Conservation (phyloP, 306 rosid species). For the Vicia faba region DNA sequence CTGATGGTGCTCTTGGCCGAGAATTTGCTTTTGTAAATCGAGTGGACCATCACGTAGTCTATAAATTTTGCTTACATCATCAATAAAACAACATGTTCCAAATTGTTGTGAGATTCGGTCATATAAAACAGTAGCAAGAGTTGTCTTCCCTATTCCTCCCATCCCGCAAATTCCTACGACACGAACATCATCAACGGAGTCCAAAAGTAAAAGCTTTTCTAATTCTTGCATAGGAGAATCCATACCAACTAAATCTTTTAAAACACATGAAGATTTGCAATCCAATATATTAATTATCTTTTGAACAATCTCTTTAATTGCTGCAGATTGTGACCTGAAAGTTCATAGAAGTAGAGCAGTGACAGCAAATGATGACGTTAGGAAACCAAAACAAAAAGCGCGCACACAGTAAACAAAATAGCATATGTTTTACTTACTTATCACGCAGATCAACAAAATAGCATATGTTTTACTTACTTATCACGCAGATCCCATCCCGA, state of each 20-base stretch:
- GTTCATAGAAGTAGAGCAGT: neutral
- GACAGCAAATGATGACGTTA: neutral
- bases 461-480: neutral
- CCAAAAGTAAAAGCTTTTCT: neutral
- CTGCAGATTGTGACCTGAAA: neutral
- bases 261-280: neutral
- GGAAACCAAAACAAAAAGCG: neutral
- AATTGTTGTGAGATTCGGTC: neutral
- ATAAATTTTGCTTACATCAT: conserved; percentile 5
- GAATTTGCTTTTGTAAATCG: neutral
- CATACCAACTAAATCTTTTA: neutral
- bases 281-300: neutral
- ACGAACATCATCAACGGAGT: conserved; percentile 18
- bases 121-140: conserved; percentile 16
- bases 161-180: conserved; percentile 33
- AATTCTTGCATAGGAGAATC: neutral
- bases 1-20: neutral
- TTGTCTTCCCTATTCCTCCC: conserved; percentile 40
- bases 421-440: neutral
- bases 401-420: no score
- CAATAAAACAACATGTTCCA: neutral
- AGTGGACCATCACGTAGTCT: neutral
- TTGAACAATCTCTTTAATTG: conserved; percentile 19
- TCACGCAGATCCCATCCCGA: neutral
- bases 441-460: neutral